Conservation (phyloP, 306 rosid genomes). For the Betula pendula region DNA sequence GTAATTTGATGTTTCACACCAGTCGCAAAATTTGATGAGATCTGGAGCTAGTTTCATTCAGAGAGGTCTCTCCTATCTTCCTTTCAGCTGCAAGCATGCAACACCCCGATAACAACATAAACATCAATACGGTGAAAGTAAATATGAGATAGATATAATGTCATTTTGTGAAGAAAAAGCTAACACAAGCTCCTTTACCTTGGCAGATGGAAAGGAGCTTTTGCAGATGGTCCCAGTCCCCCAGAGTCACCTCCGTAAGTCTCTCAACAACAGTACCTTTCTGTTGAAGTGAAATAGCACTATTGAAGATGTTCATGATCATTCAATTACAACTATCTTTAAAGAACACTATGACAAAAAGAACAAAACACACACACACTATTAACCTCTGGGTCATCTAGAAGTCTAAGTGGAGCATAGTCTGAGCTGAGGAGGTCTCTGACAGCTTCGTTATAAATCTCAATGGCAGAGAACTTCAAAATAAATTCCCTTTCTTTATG, state of each 20-base stretch:
- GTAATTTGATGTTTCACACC: constrained; percentile 44
- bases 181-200: constrained; percentile 40
- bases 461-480: constrained; percentile 87
- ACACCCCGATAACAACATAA: neutral
- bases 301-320: constrained; percentile 9
- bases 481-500: constrained; percentile 65
- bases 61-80: constrained; percentile 85
- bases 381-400: constrained; percentile 91
- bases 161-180: neutral
- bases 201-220: constrained; percentile 68
- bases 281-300: constrained; percentile 39
- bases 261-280: constrained; percentile 83
- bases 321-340: constrained; percentile 23
- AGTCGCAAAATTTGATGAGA: constrained; percentile 93
- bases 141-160: neutral
- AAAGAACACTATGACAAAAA: neutral
- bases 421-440: constrained; percentile 69
- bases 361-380: neutral
- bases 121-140: neutral
- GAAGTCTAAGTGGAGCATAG: constrained; percentile 61
- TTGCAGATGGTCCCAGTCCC: constrained; percentile 56
- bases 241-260: constrained; percentile 72
- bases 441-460: constrained; percentile 89
- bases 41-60: constrained; percentile 90
- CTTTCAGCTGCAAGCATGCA: constrained; percentile 65